Evolutionary conservation across 495 filamentous ascomycete species (phyloP).

Genomic region (Talaromyces wortmannii): DNA sequence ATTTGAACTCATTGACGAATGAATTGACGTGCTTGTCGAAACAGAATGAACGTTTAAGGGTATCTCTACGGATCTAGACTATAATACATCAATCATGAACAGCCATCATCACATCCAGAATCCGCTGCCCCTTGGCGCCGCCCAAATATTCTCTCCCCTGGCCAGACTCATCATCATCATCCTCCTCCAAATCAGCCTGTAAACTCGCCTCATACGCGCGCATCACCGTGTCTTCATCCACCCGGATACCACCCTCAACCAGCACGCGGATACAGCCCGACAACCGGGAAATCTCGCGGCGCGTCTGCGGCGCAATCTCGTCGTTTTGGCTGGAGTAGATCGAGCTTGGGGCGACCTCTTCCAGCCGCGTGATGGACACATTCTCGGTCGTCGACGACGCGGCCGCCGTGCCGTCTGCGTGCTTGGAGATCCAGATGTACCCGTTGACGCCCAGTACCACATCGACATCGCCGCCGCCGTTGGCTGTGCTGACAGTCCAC

Average conservation of each 20-base stretch:
- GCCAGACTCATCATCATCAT: slow-evolving; percentile 33
- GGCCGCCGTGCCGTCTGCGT: slow-evolving; percentile 47
- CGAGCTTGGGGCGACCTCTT: slow-evolving; percentile 66
- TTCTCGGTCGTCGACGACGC: slow-evolving; percentile 38
- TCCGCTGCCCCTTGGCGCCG: slow-evolving; percentile 57
- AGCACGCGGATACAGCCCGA: slow-evolving; percentile 72
- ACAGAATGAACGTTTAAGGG: background rate
- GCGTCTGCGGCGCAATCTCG: slow-evolving; percentile 61
- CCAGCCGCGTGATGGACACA: slow-evolving; percentile 68
- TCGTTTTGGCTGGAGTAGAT: slow-evolving; percentile 94
- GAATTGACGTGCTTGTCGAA: background rate
- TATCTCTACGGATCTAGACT: background rate
- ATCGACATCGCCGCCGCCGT: slow-evolving; percentile 72
- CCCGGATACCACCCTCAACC: slow-evolving; percentile 70
- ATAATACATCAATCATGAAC: background rate
- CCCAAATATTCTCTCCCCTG: slow-evolving; percentile 60
- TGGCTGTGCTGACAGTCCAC: slow-evolving; percentile 66
- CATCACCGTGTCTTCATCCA: slow-evolving; percentile 89
- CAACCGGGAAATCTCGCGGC: slow-evolving; percentile 81
- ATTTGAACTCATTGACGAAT: no score
- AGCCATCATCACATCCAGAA: slow-evolving; percentile 46
- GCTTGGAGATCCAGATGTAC: slow-evolving; percentile 88
- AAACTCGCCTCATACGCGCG: slow-evolving; percentile 72
- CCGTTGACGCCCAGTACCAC: slow-evolving; percentile 92
- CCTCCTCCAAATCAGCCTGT: slow-evolving; percentile 58